These are phyloP conservation scores for Dactylellina leptospora DNA, from an alignment of 2,329 filamentous ascomycete species.

Conservation along the genomic window DNA sequence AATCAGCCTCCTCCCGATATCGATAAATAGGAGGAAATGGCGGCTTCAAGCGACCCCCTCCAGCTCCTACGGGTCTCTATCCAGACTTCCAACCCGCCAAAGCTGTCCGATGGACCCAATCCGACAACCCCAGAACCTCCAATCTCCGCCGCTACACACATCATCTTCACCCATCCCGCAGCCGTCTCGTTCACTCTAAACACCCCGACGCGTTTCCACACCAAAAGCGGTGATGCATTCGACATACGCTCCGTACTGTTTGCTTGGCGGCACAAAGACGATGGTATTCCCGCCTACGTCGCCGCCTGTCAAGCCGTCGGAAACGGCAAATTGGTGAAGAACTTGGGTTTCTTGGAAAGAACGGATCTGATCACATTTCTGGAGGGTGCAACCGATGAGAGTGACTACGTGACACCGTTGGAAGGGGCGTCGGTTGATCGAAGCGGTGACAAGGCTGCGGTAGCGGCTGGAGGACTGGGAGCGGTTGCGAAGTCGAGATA, in stretches of 20 bases:
- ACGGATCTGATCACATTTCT: slow-evolving; percentile 93
- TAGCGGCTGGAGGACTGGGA: slow-evolving; percentile 30
- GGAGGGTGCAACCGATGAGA: slow-evolving; percentile 86
- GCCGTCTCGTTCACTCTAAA: slow-evolving; percentile 74
- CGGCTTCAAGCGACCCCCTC: slow-evolving; percentile 67
- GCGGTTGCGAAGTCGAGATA: slow-evolving; percentile 44
- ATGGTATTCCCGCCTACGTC: slow-evolving; percentile 89
- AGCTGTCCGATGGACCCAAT: slow-evolving; percentile 77
- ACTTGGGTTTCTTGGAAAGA: slow-evolving; percentile 88
- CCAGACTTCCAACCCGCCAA: slow-evolving; percentile 72
- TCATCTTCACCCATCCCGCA: slow-evolving; percentile 73
- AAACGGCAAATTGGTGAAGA: slow-evolving; percentile 76
- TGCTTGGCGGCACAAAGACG: slow-evolving; percentile 92
- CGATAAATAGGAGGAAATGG: slow-evolving; percentile 13
- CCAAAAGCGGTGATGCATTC: slow-evolving; percentile 74
- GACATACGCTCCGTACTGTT: slow-evolving; percentile 96
- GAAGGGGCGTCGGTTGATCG: slow-evolving; percentile 64
- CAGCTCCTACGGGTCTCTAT: slow-evolving; percentile 85
- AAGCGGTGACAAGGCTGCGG: slow-evolving; percentile 69
- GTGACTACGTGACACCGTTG: slow-evolving; percentile 88
- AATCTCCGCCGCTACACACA: slow-evolving; percentile 71
- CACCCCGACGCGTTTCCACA: slow-evolving; percentile 83
- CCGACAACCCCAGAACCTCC: slow-evolving; percentile 64
- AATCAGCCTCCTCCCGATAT: background rate
- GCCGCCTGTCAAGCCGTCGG: slow-evolving; percentile 72